Evolutionary conservation across 2,329 filamentous ascomycete species (phyloP).

Genomic region (Fusarium pininemorale): DNA sequence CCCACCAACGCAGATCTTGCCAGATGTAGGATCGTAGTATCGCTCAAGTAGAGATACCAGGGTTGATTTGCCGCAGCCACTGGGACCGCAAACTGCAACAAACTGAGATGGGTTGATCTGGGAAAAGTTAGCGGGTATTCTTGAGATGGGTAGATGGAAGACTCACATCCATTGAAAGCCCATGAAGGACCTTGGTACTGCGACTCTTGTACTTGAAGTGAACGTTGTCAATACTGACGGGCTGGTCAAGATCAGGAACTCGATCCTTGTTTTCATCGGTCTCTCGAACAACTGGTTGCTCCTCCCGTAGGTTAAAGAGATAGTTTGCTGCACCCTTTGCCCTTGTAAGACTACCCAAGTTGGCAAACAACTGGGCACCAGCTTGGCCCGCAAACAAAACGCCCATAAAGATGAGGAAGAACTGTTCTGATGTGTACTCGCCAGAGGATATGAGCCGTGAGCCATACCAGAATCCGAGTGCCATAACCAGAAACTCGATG

Average conservation of each 20-base stretch:
- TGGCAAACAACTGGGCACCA: constrained; percentile 48
- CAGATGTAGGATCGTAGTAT: constrained; percentile 51
- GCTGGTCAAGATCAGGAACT: constrained; percentile 17
- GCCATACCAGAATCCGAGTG: constrained; percentile 50
- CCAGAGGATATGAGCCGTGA: constrained; percentile 32
- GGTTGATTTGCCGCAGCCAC: constrained; percentile 68
- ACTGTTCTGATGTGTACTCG: constrained; percentile 52
- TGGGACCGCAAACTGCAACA: constrained; percentile 64
- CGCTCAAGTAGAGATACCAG: constrained; percentile 61
- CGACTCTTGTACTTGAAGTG: constrained; percentile 20
- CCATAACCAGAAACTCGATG: constrained; percentile 45
- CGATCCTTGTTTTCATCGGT: constrained; percentile 48
- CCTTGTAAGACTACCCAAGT: constrained; percentile 57
- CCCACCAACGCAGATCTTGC: constrained; percentile 42
- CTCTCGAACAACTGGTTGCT: constrained; percentile 48
- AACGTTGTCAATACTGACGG: constrained; percentile 19
- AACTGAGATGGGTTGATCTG: constrained; percentile 47
- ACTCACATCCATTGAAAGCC: constrained; percentile 4
- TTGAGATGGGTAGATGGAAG: fast-evolving
- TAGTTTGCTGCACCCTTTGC: constrained; percentile 55
- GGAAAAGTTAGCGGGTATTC: constrained; percentile 40
- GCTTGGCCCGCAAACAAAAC: constrained; percentile 49
- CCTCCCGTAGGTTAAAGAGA: constrained; percentile 51
- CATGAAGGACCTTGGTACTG: constrained; percentile 11
- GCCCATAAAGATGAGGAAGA: constrained; percentile 56